Evolutionary conservation across 1,139 yeast species (phyloP).

Genomic region (Debaryomyces sp.): DNA sequence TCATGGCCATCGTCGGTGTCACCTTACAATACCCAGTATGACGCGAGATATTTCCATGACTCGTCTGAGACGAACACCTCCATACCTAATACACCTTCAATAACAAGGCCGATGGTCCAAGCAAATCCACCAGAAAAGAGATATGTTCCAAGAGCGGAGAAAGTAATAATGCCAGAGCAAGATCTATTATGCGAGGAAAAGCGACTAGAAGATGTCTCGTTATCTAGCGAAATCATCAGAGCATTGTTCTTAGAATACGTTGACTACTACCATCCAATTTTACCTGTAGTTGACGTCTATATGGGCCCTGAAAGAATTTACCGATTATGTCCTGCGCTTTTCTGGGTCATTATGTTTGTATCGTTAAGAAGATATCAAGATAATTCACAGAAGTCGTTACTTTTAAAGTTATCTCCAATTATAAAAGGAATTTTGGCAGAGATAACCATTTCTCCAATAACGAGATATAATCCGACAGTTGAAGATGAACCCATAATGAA

Average conservation of each 20-base stretch:
- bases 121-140: not conserved
- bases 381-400: constrained; percentile 38
- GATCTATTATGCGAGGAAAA: constrained; percentile 62
- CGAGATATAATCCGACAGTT: constrained; percentile 75
- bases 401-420: constrained; percentile 62
- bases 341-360: constrained; percentile 91
- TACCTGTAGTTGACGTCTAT: constrained; percentile 83
- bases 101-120: constrained; percentile 18
- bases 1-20: constrained; percentile 11
- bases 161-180: constrained; percentile 23
- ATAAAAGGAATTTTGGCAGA: constrained; percentile 82
- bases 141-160: not conserved
- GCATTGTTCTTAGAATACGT: constrained; percentile 74
- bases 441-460: constrained; percentile 86
- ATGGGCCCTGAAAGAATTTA: constrained; percentile 84
- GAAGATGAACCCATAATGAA: constrained; percentile 80
- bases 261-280: constrained; percentile 72
- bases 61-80: constrained; percentile 28
- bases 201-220: constrained; percentile 63
- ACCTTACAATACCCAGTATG: constrained; percentile 7
- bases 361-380: constrained; percentile 64
- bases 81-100: constrained; percentile 38
- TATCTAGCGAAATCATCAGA: constrained; percentile 62
- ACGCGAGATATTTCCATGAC: constrained; percentile 11
- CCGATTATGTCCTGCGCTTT: constrained; percentile 79